phyloP scores from a whole-genome alignment of 1,284 basidiomycete genomes.

The Coniophora puteana region DNA sequence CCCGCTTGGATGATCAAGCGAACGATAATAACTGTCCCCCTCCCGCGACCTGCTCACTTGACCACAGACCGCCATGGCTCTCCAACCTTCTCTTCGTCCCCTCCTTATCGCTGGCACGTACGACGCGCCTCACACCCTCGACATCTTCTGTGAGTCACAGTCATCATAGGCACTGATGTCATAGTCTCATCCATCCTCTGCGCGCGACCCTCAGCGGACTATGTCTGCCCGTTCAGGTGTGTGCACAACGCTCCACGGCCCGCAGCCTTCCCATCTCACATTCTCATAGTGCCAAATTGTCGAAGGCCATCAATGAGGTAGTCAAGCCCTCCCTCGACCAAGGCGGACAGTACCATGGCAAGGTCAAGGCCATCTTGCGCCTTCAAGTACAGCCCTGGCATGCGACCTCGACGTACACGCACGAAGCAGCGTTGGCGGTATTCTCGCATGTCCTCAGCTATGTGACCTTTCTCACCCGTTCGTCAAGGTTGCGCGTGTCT shows the following conservation, averaged over 20 bases:
- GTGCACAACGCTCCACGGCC: neutral
- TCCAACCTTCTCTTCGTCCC: conserved; percentile 75
- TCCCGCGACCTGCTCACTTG: too few relatives aligned
- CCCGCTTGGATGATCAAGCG: too few relatives aligned
- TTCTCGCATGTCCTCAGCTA: conserved; percentile 16
- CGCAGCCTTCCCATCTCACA: conserved; percentile 2
- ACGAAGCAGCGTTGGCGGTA: conserved; percentile 83
- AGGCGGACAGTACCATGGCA: conserved; percentile 70
- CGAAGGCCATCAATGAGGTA: conserved; percentile 54
- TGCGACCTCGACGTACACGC: conserved; percentile 65
- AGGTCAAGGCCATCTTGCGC: conserved; percentile 78
- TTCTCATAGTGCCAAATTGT: conserved; percentile 54
- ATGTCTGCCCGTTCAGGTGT: conserved; percentile 83
- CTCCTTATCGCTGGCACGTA: conserved; percentile 66
- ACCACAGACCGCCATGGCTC: conserved; percentile 74
- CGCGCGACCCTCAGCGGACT: conserved; percentile 65
- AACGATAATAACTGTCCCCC: too few relatives aligned
- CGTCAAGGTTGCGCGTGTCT: conserved; percentile 49
- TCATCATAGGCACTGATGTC: neutral
- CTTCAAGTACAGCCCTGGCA: conserved; percentile 88
- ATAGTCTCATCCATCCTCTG: neutral
- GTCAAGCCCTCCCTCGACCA: conserved; percentile 55
- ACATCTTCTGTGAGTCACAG: conserved; percentile 66
- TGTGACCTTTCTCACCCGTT: neutral
- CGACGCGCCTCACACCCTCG: conserved; percentile 78